These are phyloP conservation scores for Phialocephala subalpina DNA, from an alignment of 2,329 filamentous ascomycete genomes.

Conservation along the genomic window DNA sequence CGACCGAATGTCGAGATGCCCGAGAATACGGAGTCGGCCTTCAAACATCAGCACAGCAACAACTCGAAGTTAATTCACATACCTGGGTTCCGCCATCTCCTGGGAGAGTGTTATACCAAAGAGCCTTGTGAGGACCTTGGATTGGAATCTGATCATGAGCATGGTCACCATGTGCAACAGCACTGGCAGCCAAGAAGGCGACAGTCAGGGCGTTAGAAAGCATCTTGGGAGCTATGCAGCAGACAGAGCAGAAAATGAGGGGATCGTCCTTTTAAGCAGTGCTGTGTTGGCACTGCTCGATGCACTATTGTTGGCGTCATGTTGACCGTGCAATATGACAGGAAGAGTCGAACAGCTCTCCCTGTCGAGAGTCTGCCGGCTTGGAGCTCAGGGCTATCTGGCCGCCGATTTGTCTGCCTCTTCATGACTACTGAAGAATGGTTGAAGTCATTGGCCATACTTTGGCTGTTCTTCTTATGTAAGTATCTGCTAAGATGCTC, in stretches of 20 bases:
- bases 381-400: conserved; percentile 27
- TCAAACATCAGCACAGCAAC: conserved; percentile 27
- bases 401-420: conserved; percentile 12
- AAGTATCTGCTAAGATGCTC: conserved; percentile 19
- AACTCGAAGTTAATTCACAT: conserved; percentile 33
- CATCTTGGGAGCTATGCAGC: conserved; percentile 33
- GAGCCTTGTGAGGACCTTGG: conserved; percentile 71
- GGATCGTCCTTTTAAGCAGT: conserved; percentile 27
- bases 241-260: conserved; percentile 16
- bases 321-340: conserved; percentile 33
- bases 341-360: conserved; percentile 11
- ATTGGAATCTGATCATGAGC: conserved; percentile 53
- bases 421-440: conserved; percentile 28
- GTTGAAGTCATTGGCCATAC: conserved; percentile 15
- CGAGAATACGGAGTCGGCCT: conserved; percentile 89
- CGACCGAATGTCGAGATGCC: conserved; percentile 88
- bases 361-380: conserved; percentile 15
- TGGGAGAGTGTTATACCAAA: conserved; percentile 86
- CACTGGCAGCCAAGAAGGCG: conserved; percentile 54
- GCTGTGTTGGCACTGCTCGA: conserved; percentile 34
- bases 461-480: conserved; percentile 26
- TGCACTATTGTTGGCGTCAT: conserved; percentile 27
- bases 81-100: conserved; percentile 87
- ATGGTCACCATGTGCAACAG: conserved; percentile 96
- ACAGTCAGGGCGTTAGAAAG: conserved; percentile 37